Conservation (phyloP, 495 filamentous ascomycete species). For the Daldinia childiae region DNA sequence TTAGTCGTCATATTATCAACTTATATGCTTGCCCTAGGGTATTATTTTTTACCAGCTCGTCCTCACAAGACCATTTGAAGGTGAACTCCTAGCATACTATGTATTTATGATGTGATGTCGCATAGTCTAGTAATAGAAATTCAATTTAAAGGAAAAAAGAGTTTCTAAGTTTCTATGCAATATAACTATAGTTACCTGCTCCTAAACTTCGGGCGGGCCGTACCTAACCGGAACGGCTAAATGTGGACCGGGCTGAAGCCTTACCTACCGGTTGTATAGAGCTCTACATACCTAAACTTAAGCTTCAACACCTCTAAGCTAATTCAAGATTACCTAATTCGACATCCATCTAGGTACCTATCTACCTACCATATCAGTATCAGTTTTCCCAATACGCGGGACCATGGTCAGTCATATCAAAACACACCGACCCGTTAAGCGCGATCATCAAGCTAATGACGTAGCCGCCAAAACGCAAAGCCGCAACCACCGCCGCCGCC, state of each 20-base stretch:
- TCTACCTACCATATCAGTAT: neutral
- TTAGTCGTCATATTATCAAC: too few species aligned
- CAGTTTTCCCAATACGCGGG: neutral
- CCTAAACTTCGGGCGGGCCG: neutral
- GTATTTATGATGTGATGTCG: neutral
- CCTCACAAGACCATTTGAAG: too few species aligned
- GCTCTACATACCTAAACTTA: neutral
- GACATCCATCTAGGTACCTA: neutral
- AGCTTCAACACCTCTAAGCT: neutral
- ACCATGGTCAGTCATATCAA: constrained; percentile 20
- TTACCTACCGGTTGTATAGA: neutral
- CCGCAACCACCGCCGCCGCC: constrained; percentile 36
- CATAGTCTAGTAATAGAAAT: neutral
- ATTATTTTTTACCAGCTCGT: too few species aligned
- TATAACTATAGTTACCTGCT: too few species aligned
- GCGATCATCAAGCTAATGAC: constrained; percentile 16
- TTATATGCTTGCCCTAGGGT: too few species aligned
- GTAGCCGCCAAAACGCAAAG: constrained; percentile 57
- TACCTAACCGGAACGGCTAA: constrained; percentile 9
- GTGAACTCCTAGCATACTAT: too few species aligned
- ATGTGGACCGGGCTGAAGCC: constrained; percentile 7
- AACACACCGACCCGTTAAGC: neutral
- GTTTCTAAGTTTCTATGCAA: neutral
- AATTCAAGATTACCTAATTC: neutral
- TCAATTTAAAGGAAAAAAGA: neutral